phyloP scores from a whole-genome alignment of 345 rosid genomes.

The Citrus cavaleriei region DNA sequence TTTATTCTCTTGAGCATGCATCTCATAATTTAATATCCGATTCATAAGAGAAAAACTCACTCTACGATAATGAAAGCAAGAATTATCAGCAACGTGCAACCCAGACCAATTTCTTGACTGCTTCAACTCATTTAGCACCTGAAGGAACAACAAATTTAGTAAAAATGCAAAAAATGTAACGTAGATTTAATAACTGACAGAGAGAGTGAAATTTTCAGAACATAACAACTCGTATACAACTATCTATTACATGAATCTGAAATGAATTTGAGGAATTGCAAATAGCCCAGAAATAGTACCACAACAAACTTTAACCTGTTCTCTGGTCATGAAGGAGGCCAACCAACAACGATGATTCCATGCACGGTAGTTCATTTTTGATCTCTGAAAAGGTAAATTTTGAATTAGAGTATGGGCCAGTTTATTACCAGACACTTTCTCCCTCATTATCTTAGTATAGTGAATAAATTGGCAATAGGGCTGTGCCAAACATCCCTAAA shows the following conservation, averaged over 20 bases:
- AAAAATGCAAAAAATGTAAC: slow-evolving; percentile 7
- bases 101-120: slow-evolving; percentile 73
- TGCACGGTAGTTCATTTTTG: slow-evolving; percentile 96
- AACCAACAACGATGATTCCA: slow-evolving; percentile 99
- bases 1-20: background rate
- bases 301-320: slow-evolving; percentile 49
- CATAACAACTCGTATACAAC: background rate
- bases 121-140: slow-evolving; percentile 73
- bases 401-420: slow-evolving; percentile 1
- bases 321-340: slow-evolving; percentile 69
- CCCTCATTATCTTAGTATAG: background rate
- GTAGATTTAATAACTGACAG: background rate
- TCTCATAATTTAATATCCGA: background rate
- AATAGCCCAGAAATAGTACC: background rate
- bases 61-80: slow-evolving; percentile 84
- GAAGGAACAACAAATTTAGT: slow-evolving; percentile 15
- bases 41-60: slow-evolving; percentile 41
- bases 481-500: background rate
- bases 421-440: background rate
- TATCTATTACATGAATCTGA: background rate
- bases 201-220: background rate
- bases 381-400: slow-evolving; percentile 47
- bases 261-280: background rate
- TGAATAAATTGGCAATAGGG: background rate
- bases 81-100: slow-evolving; percentile 80